Percentiles rank a stretch among this genome's conserved stretches.
Evolutionary conservation across 768 basidiomycete genomes (phyloP).

Genomic region (Epithele typhae): DNA sequence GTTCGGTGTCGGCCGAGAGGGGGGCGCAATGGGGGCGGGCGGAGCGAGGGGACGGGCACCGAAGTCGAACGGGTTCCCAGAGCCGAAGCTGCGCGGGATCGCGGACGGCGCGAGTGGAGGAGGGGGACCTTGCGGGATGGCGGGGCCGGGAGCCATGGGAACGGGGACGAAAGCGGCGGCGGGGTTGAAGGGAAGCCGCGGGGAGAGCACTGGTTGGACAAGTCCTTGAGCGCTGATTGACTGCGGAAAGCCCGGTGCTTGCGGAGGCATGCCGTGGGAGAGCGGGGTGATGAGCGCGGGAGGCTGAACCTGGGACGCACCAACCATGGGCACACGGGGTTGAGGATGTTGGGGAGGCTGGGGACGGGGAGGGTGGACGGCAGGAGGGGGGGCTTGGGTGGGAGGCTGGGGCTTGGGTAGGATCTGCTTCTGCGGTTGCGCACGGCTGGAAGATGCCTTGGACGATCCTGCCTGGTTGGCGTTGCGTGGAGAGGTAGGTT

Average conservation of each 20-base stretch:
- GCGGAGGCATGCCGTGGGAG: conserved; percentile 37
- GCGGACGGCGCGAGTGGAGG: conserved; percentile 50
- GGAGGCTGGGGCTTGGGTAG: conserved; percentile 40
- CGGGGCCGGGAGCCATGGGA: conserved; percentile 35
- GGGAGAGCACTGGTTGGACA: conserved; percentile 47
- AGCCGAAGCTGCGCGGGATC: conserved; percentile 49
- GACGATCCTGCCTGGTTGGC: conserved; percentile 44
- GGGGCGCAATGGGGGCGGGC: conserved; percentile 30
- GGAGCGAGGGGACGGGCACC: conserved; percentile 36
- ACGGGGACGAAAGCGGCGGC: conserved; percentile 39
- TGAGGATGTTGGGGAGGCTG: conserved; percentile 33
- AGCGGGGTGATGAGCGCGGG: conserved; percentile 46
- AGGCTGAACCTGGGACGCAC: conserved; percentile 34
- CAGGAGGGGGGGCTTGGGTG: conserved; percentile 21
- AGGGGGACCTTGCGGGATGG: conserved; percentile 41
- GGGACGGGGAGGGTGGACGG: conserved; percentile 32
- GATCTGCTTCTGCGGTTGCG: conserved; percentile 56
- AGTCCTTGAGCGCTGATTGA: conserved; percentile 29
- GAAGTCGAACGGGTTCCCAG: conserved; percentile 48
- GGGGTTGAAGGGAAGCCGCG: conserved; percentile 48
- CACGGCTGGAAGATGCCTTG: conserved; percentile 44
- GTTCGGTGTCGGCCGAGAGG: conserved; percentile 29
- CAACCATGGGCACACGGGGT: conserved; percentile 26
- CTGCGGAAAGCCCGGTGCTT: conserved; percentile 46
- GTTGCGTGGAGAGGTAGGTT: conserved; percentile 49